These are phyloP conservation scores for Bipolaris victoriae DNA, from an alignment of 2,329 filamentous ascomycete genomes.

Conservation along the genomic window DNA sequence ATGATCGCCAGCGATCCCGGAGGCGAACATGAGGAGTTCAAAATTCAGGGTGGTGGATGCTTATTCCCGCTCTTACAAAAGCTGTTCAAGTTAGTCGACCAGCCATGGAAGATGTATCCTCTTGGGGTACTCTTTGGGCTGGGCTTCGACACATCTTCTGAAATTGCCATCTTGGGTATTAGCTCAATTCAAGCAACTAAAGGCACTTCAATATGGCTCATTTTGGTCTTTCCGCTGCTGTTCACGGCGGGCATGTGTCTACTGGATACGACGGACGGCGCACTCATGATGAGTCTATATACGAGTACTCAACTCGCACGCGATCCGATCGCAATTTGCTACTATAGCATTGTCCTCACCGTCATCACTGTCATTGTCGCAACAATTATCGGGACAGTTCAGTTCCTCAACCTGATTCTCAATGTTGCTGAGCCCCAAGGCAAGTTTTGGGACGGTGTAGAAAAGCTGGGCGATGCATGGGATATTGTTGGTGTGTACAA, in stretches of 20 bases:
- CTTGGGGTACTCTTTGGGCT: constrained; percentile 84
- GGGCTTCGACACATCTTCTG: constrained; percentile 93
- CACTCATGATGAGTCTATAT: constrained; percentile 94
- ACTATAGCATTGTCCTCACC: constrained; percentile 90
- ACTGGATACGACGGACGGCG: constrained; percentile 89
- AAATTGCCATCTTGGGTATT: constrained; percentile 90
- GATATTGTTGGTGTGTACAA: constrained; percentile 49
- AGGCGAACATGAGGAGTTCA: constrained; percentile 61
- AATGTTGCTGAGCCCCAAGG: constrained; percentile 77
- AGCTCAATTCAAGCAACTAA: constrained; percentile 83
- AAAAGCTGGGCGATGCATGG: constrained; percentile 52
- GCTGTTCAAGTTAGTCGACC: constrained; percentile 75
- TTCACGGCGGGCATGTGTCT: constrained; percentile 97
- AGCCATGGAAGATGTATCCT: constrained; percentile 95
- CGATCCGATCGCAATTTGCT: constrained; percentile 87
- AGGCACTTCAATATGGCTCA: constrained; percentile 92
- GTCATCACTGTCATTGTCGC: constrained; percentile 83
- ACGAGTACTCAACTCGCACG: constrained; percentile 77
- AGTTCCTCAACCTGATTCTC: constrained; percentile 78
- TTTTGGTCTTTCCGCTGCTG: constrained; percentile 85
- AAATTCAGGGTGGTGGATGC: constrained; percentile 78
- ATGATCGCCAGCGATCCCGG: constrained; percentile 61
- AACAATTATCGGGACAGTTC: constrained; percentile 82
- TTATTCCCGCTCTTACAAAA: constrained; percentile 73
- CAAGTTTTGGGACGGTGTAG: constrained; percentile 89